Base-by-base conservation (phyloP, 2,329 filamentous ascomycete species). In the Alternaria solani region DNA sequence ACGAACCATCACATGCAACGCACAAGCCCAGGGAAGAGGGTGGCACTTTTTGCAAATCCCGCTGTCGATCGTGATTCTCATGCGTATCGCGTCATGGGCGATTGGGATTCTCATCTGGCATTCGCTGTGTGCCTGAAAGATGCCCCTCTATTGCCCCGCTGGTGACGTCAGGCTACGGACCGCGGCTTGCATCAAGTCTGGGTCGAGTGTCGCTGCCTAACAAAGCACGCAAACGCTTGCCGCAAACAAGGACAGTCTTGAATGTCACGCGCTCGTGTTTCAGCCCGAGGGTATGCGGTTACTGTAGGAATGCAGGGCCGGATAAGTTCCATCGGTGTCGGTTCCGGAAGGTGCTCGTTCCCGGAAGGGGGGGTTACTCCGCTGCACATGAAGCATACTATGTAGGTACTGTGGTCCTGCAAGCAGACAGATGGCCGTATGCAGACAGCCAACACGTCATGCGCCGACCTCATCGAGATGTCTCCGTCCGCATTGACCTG, bases 21-120 rank as follows among this genome's bases (percentile, higher is more conserved):
- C 41, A 38, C 52, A 58, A 52, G 53, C 56, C 55, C 55, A 54
- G 47, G 51, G 42, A 42, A 41, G 34, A 54, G 38, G 20, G 51
- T 49, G 59, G 55, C 58, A 61, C 54, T 51, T 51, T 55, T 46
- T 41, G 39, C 43, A 46, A 61, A 59, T 62, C 7, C 51, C 54
- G 43, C 60, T 66, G 62, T 43, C 52, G 64, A 67, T 67, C 64
- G 59, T 51, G 43, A 59, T 57, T 57, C 43, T n/a, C 59, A 63
- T 61, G 57, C 48, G 20, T 55, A 63, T 65, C 60, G 60, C 44
- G 55, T 57, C 61, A 61, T 61, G 51, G 48, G 52, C 30, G 36
- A 51, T 42, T 46, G 12, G 41, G 23, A 30, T 39, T 36, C 47
- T 48, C 39, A 48, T 51, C 43, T 51, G 25, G 56, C 39, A 55